Percentiles rank a stretch among this genome's conserved stretches.
phyloP scores from a whole-genome alignment of 75 land plant species.

The Selaginella tamariscina region DNA sequence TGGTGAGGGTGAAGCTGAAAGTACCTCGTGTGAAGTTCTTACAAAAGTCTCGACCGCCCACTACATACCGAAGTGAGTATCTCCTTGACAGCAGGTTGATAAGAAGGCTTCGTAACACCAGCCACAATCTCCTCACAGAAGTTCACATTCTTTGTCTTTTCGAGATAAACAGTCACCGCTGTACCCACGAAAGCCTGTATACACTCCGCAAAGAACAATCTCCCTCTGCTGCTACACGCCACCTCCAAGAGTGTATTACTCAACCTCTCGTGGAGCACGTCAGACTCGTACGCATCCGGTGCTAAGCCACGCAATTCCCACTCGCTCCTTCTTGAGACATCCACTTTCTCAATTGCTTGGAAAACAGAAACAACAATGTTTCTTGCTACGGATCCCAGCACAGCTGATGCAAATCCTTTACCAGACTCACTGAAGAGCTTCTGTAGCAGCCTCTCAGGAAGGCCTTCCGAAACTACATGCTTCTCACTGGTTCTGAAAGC shows the following conservation, averaged over 20 bases:
- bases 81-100: slow-evolving; percentile 49
- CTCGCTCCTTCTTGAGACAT: neutral
- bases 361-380: slow-evolving; percentile 44
- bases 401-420: slow-evolving; percentile 64
- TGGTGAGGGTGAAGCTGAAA: slow-evolving; percentile 18
- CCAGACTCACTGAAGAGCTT: slow-evolving; percentile 55
- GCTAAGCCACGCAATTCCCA: neutral
- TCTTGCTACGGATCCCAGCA: slow-evolving; percentile 75
- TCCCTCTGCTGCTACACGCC: slow-evolving; percentile 27
- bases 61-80: slow-evolving; percentile 57
- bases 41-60: slow-evolving; percentile 57
- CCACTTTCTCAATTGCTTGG: neutral
- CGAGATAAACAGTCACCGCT: slow-evolving; percentile 74
- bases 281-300: neutral
- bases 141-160: slow-evolving; percentile 70
- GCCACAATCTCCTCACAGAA: slow-evolving; percentile 52
- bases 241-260: slow-evolving; percentile 29
- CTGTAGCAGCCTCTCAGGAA: slow-evolving; percentile 48
- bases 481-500: neutral
- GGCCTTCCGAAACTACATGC: slow-evolving; percentile 3
- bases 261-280: too few relatives aligned
- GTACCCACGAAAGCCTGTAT: slow-evolving; percentile 60
- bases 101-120: slow-evolving; percentile 52
- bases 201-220: slow-evolving; percentile 39
- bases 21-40: slow-evolving; percentile 56